A percentile compares a stretch with the other conserved stretches of the same genome.
Conservation (phyloP, 2,329 filamentous ascomycete species). For the Trichoderma sp. region DNA sequence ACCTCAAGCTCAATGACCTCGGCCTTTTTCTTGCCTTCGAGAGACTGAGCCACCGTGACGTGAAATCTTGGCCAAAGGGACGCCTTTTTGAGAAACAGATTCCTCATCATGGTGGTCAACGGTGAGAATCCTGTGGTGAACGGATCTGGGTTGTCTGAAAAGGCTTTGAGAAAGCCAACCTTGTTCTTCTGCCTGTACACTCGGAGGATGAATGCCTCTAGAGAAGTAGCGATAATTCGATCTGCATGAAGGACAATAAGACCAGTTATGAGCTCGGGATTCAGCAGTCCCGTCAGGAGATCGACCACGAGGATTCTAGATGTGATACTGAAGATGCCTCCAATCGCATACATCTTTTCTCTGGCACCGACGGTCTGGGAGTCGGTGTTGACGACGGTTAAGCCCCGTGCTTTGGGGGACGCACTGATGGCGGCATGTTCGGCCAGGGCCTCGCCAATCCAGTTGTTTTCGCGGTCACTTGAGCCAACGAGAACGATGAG, state of each 20-base stretch:
- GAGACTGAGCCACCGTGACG: constrained; percentile 78
- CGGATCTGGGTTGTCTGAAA: constrained; percentile 89
- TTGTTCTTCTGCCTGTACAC: constrained; percentile 96
- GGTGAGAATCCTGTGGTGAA: constrained; percentile 88
- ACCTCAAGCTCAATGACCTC: constrained; percentile 97
- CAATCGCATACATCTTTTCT: constrained; percentile 86
- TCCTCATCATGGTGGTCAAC: constrained; percentile 85
- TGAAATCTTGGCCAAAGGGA: constrained; percentile 95
- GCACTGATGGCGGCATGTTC: constrained; percentile 92
- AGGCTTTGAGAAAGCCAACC: constrained; percentile 88
- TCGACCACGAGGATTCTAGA: constrained; percentile 94
- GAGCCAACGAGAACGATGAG: constrained; percentile 86
- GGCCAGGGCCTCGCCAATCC: constrained; percentile 93
- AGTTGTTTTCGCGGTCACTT: constrained; percentile 89
- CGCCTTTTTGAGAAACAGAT: constrained; percentile 79
- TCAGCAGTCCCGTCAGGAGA: constrained; percentile 77
- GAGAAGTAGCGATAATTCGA: constrained; percentile 76
- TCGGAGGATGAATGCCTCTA: constrained; percentile 92
- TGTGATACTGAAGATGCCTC: constrained; percentile 93
- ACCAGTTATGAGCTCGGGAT: constrained; percentile 82
- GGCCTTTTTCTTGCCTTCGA: constrained; percentile 89
- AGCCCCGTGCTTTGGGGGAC: constrained; percentile 74
- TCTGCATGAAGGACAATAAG: constrained; percentile 87
- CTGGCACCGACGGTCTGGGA: constrained; percentile 80
- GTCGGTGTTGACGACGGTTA: constrained; percentile 93